Base-by-base conservation (phyloP, 202 grass and related monocot species). In the Saccharum hybrid region DNA sequence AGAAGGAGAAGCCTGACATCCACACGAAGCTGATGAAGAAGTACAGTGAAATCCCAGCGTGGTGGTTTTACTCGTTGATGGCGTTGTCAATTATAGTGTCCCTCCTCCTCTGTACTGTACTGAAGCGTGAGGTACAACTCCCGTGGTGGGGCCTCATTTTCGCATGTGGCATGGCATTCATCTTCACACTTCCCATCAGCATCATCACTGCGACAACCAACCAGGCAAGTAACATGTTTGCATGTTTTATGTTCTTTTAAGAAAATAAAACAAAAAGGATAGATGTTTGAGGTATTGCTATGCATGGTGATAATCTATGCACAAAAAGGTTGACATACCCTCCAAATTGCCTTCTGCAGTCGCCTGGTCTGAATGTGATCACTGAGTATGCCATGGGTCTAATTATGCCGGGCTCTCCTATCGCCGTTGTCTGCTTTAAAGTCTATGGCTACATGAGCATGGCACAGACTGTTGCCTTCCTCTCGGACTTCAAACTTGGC, bases 401-500 rank as follows among this genome's bases (percentile, higher is more conserved):
- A 13, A 94, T 97, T 62, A 46, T 77, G 86, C 94, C 94, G 4
- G 94, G 94, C 9, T 92, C 80, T 78, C 94, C 94, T 38, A 94
- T 97, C 18, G 86, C 90, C 46, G 91, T 91, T 56, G 94, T 97
- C 39, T 97, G 94, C 82, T 97, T 94, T 84, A 97, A 97, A 72
- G 82, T 88, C 23, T 97, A 97, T 26, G 92, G 94, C 33, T 91
- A 93, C 64, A 94, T 97, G 94, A 97, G 94, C 81, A 94, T 94
- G 92, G 63, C 52, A 11, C 90, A 97, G 72, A 90, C 92, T 4
- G 43, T 97, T 21, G 72, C 90, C 37, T 97, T 97, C 69, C 89
- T 97, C 40, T 77, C 92, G 2, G 94, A 97, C 82, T 97, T 97
- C 75, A 97, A 97, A 76, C 94, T 97, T n/a, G 94, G 94, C 8